A percentile compares a stretch with the other conserved stretches of the same genome.
Conservation (phyloP, 345 rosid species). For the Boechera divaricarpa region DNA sequence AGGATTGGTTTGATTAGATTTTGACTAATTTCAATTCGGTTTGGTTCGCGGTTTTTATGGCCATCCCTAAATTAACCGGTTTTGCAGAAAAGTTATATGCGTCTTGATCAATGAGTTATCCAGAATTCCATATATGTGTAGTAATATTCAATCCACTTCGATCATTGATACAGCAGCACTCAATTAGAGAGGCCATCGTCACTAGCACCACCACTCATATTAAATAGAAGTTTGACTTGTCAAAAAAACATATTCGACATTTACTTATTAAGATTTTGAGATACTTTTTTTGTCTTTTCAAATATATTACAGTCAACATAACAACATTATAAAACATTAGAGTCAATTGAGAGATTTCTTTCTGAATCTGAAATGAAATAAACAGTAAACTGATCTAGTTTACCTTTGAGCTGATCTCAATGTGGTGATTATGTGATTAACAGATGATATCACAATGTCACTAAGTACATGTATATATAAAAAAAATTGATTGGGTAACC, state of each 20-base stretch:
- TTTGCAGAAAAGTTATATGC: neutral
- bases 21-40: neutral
- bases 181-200: conserved; percentile 9
- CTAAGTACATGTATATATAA: too few species aligned
- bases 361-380: neutral
- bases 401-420: neutral
- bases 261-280: neutral
- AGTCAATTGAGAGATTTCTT: neutral
- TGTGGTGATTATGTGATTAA: conserved; percentile 1
- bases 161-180: conserved; percentile 18
- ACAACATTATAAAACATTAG: neutral
- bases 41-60: neutral
- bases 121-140: conserved; percentile 1
- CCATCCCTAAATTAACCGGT: neutral
- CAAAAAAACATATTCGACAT: conserved; percentile 3
- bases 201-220: conserved; percentile 26
- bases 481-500: neutral
- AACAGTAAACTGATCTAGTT: neutral
- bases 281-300: neutral
- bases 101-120: conserved; percentile 27
- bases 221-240: conserved; percentile 33
- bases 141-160: conserved; percentile 15
- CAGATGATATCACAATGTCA: neutral
- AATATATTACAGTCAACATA: neutral
- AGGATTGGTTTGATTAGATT: neutral